Evolutionary conservation across 371 early-diverging fungal genomes (phyloP).

Genomic region (Antonospora locustae): DNA sequence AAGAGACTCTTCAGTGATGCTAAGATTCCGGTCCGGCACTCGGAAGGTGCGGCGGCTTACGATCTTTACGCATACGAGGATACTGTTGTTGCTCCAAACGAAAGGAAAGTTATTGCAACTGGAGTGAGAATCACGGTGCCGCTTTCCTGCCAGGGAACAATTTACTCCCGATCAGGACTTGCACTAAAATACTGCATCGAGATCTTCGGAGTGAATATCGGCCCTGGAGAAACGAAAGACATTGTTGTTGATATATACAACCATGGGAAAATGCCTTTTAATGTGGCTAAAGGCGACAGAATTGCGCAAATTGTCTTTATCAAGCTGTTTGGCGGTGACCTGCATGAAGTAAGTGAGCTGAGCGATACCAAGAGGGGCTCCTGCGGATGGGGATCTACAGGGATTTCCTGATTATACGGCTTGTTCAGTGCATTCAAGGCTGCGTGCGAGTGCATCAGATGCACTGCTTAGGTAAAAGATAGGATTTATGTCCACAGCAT

Average conservation of each 20-base stretch:
- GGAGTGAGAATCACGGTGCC: slow-evolving; percentile 27
- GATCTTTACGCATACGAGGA: slow-evolving; percentile 29
- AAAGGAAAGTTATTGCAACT: slow-evolving; percentile 13
- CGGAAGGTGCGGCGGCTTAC: slow-evolving; percentile 47
- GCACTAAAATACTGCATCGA: slow-evolving; percentile 33
- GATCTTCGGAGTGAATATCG: slow-evolving; percentile 8
- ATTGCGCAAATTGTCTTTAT: slow-evolving; percentile 46
- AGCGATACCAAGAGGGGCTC: slow-evolving; percentile 13
- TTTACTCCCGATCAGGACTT: slow-evolving; percentile 41
- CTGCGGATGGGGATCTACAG: slow-evolving; percentile 34
- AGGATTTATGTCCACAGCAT: no score
- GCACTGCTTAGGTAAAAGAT: no score
- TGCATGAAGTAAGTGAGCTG: slow-evolving; percentile 10
- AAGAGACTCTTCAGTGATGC: no score
- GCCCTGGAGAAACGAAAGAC: slow-evolving; percentile 13
- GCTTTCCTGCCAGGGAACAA: slow-evolving; percentile 2
- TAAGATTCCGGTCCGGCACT: slow-evolving; percentile 26
- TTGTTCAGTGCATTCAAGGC: no score
- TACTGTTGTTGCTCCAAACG: slow-evolving; percentile 16
- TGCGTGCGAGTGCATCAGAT: no score
- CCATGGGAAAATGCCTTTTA: slow-evolving; percentile 14
- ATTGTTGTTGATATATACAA: slow-evolving; percentile 31
- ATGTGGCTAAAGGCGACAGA: slow-evolving; percentile 11
- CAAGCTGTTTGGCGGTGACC: not conserved
- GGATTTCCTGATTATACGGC: no score